Percentiles rank a stretch among this genome's conserved stretches.
Conservation (phyloP, 2,329 filamentous ascomycete species). For the Lachnellula arida region DNA sequence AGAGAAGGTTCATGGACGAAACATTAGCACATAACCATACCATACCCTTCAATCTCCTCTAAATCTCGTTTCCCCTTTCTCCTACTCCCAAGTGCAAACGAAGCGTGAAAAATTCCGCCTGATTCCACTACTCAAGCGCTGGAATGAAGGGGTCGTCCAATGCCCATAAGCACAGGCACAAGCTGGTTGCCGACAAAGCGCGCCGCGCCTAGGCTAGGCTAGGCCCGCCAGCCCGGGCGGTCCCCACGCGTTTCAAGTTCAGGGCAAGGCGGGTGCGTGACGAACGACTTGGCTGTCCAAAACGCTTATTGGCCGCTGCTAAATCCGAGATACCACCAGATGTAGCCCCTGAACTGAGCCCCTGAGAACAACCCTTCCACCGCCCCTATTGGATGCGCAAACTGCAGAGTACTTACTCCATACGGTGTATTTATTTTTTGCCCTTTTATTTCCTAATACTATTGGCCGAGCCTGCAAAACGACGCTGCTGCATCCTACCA, state of each 20-base stretch:
- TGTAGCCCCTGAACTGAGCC: too few relatives aligned
- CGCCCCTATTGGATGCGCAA: neutral
- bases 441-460: too few relatives aligned
- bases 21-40: neutral
- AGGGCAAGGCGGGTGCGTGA: neutral
- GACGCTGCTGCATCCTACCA: neutral
- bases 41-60: neutral
- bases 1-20: neutral
- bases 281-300: neutral
- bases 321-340: neutral
- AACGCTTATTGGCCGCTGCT: neutral
- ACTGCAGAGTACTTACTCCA: too few relatives aligned
- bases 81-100: neutral
- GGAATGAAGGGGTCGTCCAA: neutral
- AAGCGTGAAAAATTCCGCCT: too few relatives aligned
- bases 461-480: neutral
- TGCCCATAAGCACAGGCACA: neutral
- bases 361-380: neutral
- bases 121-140: neutral
- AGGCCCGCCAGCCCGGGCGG: neutral
- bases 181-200: neutral
- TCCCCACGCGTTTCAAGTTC: neutral
- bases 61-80: neutral
- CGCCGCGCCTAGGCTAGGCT: neutral
- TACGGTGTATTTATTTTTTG: too few relatives aligned